phyloP scores from a whole-genome alignment of 805 yeast genomes.

The Cyberlindnera americana region DNA sequence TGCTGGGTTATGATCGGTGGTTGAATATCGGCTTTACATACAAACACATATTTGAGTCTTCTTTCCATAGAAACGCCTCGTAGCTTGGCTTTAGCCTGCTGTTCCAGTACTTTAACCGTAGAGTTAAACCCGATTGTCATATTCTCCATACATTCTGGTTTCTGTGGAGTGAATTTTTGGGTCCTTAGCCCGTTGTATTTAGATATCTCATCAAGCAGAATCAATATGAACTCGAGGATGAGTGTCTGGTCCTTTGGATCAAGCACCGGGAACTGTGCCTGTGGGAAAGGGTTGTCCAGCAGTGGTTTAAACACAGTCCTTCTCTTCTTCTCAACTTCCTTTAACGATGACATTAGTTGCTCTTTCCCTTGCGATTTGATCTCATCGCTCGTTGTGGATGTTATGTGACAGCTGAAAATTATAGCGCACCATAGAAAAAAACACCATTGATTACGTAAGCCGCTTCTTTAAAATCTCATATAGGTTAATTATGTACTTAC shows the following conservation, averaged over 20 bases:
- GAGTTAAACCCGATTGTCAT: slow-evolving; percentile 52
- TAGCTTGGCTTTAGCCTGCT: slow-evolving; percentile 31
- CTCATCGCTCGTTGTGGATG: too few species aligned
- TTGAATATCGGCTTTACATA: slow-evolving; percentile 53
- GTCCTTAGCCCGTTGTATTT: slow-evolving; percentile 14
- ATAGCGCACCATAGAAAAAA: too few species aligned
- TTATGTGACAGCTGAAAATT: too few species aligned
- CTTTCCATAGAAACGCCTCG: neutral
- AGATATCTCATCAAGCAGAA: slow-evolving; percentile 33
- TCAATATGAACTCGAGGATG: slow-evolving; percentile 35
- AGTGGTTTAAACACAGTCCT: slow-evolving; percentile 62
- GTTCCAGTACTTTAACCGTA: slow-evolving; percentile 45
- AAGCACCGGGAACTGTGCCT: slow-evolving; percentile 41
- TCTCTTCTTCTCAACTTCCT: slow-evolving; percentile 45
- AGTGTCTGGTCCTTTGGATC: slow-evolving; percentile 36
- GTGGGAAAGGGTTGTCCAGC: slow-evolving; percentile 59
- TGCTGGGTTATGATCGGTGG: slow-evolving; percentile 51
- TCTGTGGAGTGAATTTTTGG: slow-evolving; percentile 9
- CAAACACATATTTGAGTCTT: slow-evolving; percentile 41
- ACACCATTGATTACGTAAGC: too few species aligned
- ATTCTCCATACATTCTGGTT: slow-evolving; percentile 16
- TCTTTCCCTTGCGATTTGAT: neutral
- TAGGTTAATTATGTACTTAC: too few species aligned
- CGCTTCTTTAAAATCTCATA: too few species aligned
- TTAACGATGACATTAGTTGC: slow-evolving; percentile 34